Conservation (phyloP, 331 rosid genomes). For the Quercus phellos region DNA sequence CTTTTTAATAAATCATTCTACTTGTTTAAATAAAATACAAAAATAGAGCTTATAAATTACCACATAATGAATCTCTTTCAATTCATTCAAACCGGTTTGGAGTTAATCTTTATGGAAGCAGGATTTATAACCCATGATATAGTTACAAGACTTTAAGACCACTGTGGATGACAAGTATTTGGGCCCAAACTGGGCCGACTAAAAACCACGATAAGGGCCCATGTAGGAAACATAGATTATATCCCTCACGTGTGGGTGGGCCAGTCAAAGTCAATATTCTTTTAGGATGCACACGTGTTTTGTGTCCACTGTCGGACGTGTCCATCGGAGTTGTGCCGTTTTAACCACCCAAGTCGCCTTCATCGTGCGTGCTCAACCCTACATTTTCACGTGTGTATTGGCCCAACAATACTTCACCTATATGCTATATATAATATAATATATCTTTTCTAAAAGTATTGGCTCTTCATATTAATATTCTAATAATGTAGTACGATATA, state of each 20-base stretch:
- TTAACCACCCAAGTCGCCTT: conserved; percentile 21
- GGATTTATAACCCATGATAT: neutral
- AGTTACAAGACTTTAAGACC: neutral
- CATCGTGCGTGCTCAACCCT: conserved; percentile 6
- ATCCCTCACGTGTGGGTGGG: conserved; percentile 50
- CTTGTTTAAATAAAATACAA: too few relatives aligned
- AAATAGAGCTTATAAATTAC: too few relatives aligned
- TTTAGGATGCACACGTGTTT: conserved; percentile 32
- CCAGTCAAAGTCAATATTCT: conserved; percentile 20
- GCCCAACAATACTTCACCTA: conserved; percentile 15
- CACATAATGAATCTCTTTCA: too few relatives aligned
- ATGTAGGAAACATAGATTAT: conserved; percentile 27
- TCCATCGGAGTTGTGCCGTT: conserved; percentile 22
- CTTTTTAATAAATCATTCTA: too few relatives aligned
- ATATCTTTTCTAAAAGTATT: too few relatives aligned
- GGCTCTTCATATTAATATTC: neutral
- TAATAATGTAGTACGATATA: too few relatives aligned
- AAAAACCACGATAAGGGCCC: conserved; percentile 31
- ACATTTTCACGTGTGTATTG: conserved; percentile 56
- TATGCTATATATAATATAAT: too few relatives aligned
- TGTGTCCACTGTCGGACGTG: conserved; percentile 21
- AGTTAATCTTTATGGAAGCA: neutral
- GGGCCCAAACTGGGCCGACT: conserved; percentile 18
- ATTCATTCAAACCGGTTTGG: too few relatives aligned
- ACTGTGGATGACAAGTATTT: conserved; percentile 13